Evolutionary conservation across 2,329 filamentous ascomycete genomes (phyloP).

Genomic region (Fusarium brachygibbosum): DNA sequence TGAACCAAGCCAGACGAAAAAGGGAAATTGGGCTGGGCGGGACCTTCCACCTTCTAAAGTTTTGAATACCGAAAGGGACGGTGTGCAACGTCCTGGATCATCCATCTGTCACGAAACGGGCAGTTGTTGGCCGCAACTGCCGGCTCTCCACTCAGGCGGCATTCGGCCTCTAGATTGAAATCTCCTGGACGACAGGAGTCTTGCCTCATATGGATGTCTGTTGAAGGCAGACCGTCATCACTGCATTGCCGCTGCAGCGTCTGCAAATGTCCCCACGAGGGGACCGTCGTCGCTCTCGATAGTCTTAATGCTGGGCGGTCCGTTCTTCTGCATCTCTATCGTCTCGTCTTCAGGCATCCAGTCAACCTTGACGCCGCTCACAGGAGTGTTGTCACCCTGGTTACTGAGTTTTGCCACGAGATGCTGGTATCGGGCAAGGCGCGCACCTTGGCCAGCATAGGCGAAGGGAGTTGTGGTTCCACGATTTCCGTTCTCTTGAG

Average conservation of each 20-base stretch:
- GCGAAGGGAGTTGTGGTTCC: slow-evolving; percentile 58
- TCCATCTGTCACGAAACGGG: slow-evolving; percentile 19
- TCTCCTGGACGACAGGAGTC: background rate
- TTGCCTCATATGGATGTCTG: slow-evolving; percentile 6
- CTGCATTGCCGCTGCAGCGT: slow-evolving; percentile 68
- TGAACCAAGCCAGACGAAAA: slow-evolving; percentile 12
- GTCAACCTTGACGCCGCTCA: slow-evolving; percentile 65
- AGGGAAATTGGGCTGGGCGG: slow-evolving; percentile 6
- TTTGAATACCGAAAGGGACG: slow-evolving; percentile 20
- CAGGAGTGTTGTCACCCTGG: slow-evolving; percentile 57
- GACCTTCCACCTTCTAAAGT: slow-evolving; percentile 5
- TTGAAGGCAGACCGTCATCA: slow-evolving; percentile 28
- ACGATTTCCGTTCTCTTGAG: slow-evolving; percentile 60
- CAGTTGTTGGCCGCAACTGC: slow-evolving; percentile 17
- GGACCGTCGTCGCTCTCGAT: slow-evolving; percentile 56
- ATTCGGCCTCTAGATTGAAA: slow-evolving; percentile 7
- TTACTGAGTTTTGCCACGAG: slow-evolving; percentile 71
- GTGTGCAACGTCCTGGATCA: slow-evolving; percentile 17
- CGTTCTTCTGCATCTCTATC: slow-evolving; percentile 60
- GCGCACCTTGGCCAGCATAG: slow-evolving; percentile 68
- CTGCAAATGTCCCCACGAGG: slow-evolving; percentile 72
- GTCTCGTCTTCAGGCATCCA: slow-evolving; percentile 68
- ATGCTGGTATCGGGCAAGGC: slow-evolving; percentile 70
- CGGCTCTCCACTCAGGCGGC: slow-evolving; percentile 1
- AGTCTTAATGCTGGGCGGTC: slow-evolving; percentile 52